These are phyloP conservation scores for Kondoa malvinella DNA, from an alignment of 768 basidiomycete genomes.

Conservation along the genomic window DNA sequence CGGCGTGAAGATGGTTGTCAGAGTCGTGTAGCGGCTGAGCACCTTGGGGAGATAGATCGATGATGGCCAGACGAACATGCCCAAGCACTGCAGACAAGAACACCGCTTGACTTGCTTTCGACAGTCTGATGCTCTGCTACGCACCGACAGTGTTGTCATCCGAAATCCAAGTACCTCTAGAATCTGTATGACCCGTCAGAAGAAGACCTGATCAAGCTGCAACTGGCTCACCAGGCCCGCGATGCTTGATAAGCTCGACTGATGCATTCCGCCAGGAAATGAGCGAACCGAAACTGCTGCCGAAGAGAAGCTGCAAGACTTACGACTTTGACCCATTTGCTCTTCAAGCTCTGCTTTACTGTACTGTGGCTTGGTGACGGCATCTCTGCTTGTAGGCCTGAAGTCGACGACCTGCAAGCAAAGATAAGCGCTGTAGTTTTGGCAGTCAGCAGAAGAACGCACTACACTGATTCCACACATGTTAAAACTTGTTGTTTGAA, in stretches of 20 bases:
- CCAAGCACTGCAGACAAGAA: conserved; percentile 15
- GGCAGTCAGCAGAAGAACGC: no score
- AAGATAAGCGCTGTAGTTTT: no score
- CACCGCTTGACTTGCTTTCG: neutral
- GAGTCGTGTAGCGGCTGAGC: conserved; percentile 26
- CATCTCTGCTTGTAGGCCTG: neutral
- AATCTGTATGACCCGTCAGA: no score
- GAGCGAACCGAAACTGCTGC: no score
- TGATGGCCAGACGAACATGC: conserved; percentile 26
- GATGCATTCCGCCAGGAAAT: no score
- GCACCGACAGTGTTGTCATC: neutral
- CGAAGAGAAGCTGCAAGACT: neutral
- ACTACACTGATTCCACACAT: no score
- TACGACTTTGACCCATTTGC: neutral
- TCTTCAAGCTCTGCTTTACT: neutral
- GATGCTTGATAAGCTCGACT: neutral
- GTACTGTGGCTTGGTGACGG: neutral
- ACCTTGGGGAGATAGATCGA: conserved; percentile 18
- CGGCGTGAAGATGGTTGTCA: conserved; percentile 22
- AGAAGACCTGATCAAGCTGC: no score
- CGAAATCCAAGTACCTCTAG: neutral
- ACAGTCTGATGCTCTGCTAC: neutral
- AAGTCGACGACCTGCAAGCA: neutral
- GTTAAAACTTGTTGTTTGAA: no score
- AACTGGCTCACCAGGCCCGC: no score